phyloP scores from a whole-genome alignment of 2,329 filamentous ascomycete genomes.

The Epicoccum nigrum region DNA sequence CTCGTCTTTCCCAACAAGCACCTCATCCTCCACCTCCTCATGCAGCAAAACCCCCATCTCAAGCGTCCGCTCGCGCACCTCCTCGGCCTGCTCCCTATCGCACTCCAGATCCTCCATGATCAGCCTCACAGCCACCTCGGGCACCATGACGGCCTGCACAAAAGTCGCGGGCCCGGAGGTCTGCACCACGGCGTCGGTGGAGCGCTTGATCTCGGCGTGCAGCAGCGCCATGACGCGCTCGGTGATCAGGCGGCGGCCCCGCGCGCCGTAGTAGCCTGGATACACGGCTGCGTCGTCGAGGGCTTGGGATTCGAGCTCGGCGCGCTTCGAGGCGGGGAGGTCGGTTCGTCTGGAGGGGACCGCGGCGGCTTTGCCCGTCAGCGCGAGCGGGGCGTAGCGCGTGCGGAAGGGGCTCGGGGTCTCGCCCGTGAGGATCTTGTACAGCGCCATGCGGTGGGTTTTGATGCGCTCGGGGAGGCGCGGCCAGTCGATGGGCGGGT shows the following conservation, averaged over 20 bases:
- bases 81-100: slow-evolving; percentile 52
- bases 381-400: slow-evolving; percentile 30
- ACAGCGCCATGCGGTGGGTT: slow-evolving; percentile 61
- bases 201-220: slow-evolving; percentile 33
- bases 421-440: slow-evolving; percentile 64
- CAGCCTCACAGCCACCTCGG: slow-evolving; percentile 65
- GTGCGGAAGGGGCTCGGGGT: slow-evolving; percentile 20
- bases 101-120: slow-evolving; percentile 64
- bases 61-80: slow-evolving; percentile 70
- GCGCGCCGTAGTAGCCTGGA: slow-evolving; percentile 81
- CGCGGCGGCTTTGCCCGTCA: slow-evolving; percentile 35
- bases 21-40: slow-evolving; percentile 64
- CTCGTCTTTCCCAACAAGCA: slow-evolving; percentile 36
- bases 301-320: slow-evolving; percentile 36
- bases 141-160: slow-evolving; percentile 65
- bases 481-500: slow-evolving; percentile 57
- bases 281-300: slow-evolving; percentile 28
- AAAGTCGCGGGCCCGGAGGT: slow-evolving; percentile 41
- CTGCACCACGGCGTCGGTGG: slow-evolving; percentile 40
- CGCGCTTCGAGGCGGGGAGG: slow-evolving; percentile 46
- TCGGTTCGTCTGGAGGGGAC: slow-evolving; percentile 47
- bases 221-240: slow-evolving; percentile 46
- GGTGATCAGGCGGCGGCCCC: slow-evolving; percentile 74
- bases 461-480: slow-evolving; percentile 64
- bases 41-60: slow-evolving; percentile 71